Conservation (phyloP, 208 protist species). For the Acanthamoeba castellanii region DNA sequence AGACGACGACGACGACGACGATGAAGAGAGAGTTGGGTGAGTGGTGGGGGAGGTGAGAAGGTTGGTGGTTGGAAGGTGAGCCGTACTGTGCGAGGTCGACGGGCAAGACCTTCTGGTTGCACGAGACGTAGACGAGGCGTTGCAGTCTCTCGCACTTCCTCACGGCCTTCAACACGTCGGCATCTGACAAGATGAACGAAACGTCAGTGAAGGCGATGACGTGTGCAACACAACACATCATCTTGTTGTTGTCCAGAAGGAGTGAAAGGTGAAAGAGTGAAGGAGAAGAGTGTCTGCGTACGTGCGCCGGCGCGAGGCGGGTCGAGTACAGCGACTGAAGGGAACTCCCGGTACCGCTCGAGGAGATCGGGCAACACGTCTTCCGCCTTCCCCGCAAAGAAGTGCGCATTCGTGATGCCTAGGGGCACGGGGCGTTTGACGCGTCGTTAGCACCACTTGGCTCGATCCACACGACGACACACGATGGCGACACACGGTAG, state of each 20-base stretch:
- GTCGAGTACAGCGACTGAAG: constrained; percentile 86
- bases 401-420: constrained; percentile 92
- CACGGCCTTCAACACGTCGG: constrained; percentile 95
- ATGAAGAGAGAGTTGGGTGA: neutral
- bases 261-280: neutral
- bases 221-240: neutral
- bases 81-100: constrained; percentile 16
- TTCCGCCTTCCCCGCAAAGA: constrained; percentile 94
- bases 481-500: too few species aligned
- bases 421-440: neutral
- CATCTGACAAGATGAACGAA: constrained; percentile 70
- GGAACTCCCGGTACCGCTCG: constrained; percentile 83
- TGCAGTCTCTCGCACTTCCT: constrained; percentile 92
- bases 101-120: constrained; percentile 86
- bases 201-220: neutral
- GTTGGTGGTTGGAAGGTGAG: neutral
- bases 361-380: constrained; percentile 86
- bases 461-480: too few species aligned
- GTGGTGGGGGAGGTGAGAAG: neutral
- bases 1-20: neutral
- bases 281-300: neutral
- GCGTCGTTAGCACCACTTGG: too few species aligned
- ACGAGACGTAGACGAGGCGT: constrained; percentile 96
- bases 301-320: constrained; percentile 91
- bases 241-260: neutral